phyloP scores from a whole-genome alignment of 2,329 filamentous ascomycete genomes.

The Aureobasidium sp. region DNA sequence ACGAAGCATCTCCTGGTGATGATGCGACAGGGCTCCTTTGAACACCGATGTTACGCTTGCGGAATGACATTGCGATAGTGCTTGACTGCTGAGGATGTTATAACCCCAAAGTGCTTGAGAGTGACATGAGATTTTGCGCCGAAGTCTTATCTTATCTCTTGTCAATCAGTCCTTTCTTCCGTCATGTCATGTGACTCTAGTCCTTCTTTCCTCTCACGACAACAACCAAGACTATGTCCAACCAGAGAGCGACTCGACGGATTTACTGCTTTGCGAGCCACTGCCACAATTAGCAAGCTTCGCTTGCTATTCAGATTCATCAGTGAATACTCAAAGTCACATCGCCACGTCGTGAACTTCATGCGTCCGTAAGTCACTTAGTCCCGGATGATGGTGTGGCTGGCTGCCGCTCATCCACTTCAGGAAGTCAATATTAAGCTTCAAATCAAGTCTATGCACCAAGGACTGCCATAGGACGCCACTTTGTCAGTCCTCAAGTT shows the following conservation, averaged over 20 bases:
- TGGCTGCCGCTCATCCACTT: neutral
- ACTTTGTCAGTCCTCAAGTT: neutral
- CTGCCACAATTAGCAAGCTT: too few relatives aligned
- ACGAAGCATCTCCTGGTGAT: slow-evolving; percentile 17
- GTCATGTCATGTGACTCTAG: neutral
- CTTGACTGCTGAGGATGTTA: neutral
- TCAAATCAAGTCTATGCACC: neutral
- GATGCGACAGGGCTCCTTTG: slow-evolving; percentile 11
- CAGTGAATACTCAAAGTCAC: too few relatives aligned
- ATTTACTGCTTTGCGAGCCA: too few relatives aligned
- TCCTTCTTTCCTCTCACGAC: neutral
- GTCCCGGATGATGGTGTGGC: slow-evolving; percentile 4
- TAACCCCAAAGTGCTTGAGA: too few relatives aligned
- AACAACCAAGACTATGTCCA: too few relatives aligned
- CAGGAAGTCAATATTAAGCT: slow-evolving; percentile 4
- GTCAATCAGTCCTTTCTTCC: neutral
- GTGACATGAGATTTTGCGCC: slow-evolving; percentile 8
- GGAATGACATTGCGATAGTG: slow-evolving; percentile 52
- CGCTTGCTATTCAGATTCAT: too few relatives aligned
- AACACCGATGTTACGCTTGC: slow-evolving; percentile 54
- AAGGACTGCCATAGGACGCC: neutral
- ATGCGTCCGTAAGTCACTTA: too few relatives aligned
- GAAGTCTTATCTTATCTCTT: slow-evolving; percentile 2
- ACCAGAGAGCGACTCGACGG: too few relatives aligned
- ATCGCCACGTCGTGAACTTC: too few relatives aligned